Evolutionary conservation across 805 yeast genomes (phyloP).

Genomic region (Kuraishia borneana): DNA sequence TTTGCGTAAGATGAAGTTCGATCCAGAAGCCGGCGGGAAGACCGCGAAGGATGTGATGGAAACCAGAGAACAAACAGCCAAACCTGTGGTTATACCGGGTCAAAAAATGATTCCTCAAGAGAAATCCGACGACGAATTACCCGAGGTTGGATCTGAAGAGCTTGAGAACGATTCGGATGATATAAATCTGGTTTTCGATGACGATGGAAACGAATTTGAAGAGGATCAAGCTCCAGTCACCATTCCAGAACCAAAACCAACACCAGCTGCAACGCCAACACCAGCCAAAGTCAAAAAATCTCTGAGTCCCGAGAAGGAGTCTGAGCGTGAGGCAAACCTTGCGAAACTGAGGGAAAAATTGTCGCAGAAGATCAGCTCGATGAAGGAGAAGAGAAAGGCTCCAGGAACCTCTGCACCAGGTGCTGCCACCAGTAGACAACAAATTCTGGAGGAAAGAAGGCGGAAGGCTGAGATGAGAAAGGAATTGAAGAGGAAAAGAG

Average conservation of each 20-base stretch:
- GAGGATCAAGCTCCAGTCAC: conserved; percentile 4
- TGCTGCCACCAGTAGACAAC: conserved; percentile 79
- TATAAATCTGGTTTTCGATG: conserved; percentile 46
- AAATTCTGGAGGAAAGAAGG: conserved; percentile 57
- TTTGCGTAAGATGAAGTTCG: conserved; percentile 61
- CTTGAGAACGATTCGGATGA: conserved; percentile 2
- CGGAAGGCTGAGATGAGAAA: conserved; percentile 26
- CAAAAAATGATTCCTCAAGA: conserved; percentile 7
- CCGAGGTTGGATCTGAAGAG: conserved; percentile 9
- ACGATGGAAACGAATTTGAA: conserved; percentile 45
- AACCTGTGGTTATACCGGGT: conserved; percentile 28
- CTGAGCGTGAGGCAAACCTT: conserved; percentile 40
- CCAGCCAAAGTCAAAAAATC: conserved; percentile 6
- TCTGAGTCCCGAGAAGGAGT: conserved; percentile 36
- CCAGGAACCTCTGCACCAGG: conserved; percentile 77
- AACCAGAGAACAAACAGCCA: conserved; percentile 42
- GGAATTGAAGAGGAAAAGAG: conserved; percentile 13
- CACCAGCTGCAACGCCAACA: background rate
- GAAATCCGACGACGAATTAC: conserved; percentile 5
- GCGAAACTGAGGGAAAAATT: conserved; percentile 69
- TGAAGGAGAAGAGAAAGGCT: conserved; percentile 82
- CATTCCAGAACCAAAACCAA: conserved; percentile 2
- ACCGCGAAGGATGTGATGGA: conserved; percentile 53
- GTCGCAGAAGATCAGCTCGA: conserved; percentile 53
- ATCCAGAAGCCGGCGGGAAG: conserved; percentile 47